phyloP scores from a whole-genome alignment of 164 flowering plant species.

The Chloranthus sessilifolius region DNA sequence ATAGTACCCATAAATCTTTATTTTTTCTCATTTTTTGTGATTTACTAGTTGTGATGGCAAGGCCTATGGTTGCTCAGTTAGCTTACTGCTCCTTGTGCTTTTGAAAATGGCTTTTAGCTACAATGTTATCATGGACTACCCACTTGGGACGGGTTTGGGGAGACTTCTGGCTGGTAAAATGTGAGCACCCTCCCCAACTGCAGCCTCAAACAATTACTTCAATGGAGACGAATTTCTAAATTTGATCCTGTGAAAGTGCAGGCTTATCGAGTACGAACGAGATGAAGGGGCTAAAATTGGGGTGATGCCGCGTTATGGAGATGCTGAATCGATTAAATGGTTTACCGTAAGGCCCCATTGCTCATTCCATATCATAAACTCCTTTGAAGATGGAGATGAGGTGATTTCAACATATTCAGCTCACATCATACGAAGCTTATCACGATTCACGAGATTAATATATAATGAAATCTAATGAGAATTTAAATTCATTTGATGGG shows the following conservation, averaged over 20 bases:
- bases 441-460: background rate
- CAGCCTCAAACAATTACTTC: background rate
- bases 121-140: constrained; percentile 15
- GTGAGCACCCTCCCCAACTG: constrained; percentile 8
- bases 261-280: constrained; percentile 11
- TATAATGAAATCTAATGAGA: background rate
- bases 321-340: constrained; percentile 10
- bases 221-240: background rate
- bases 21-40: too few species aligned
- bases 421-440: background rate
- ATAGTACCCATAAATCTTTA: too few species aligned
- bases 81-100: too few species aligned
- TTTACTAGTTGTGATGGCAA: too few species aligned
- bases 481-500: background rate
- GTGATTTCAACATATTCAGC: background rate
- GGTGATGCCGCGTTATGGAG: constrained; percentile 14
- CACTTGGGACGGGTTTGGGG: constrained; percentile 1
- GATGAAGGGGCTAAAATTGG: constrained; percentile 10
- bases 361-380: constrained; percentile 17
- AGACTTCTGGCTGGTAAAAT: constrained; percentile 1
- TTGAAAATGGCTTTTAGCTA: constrained; percentile 13
- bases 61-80: too few species aligned
- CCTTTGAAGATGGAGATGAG: constrained; percentile 18
- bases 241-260: background rate
- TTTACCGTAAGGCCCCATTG: constrained; percentile 9